Evolutionary conservation across 345 rosid genomes (phyloP), one percentile per base, ranked within the genome.

Genomic region (Moringa oleifera): DNA sequence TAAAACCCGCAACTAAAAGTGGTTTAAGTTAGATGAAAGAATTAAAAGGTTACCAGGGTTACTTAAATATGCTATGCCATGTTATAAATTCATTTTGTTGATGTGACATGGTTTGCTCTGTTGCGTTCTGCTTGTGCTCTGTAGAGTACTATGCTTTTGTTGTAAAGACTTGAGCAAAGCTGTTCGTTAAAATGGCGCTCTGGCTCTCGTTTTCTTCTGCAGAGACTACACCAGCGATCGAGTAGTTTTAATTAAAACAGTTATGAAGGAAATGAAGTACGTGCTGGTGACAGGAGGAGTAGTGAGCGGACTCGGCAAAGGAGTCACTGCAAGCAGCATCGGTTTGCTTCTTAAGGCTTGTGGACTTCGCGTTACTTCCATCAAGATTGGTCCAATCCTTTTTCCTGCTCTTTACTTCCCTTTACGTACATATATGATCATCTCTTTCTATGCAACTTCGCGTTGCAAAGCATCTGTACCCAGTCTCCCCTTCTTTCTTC

Each of bases 311-410:
- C 77, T 85, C 57, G 90, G 90, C 6, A 85, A 85, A 75, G 87
- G 90, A 66, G 87, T 85, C 12, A 85, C 87, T 5, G 87, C 90
- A 16, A 85, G 87, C 52, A 85, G 87, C 69, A 75, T 80, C 59
- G 87, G 90, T 20, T 71, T 82, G 58, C 79, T 85, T 50, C 96
- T 89, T 51, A 79, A 85, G 66, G 83, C 88, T 55, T 87, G 88
- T 65, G 94, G 91, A 65, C 93, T 89, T 55, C 81, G 94, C 16
- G 86, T 89, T 68, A 89, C 96, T 72, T 81, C 82, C 49, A 86
- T 89, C 58, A 89, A 89, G 72, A 89, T 89, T 62, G 96, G 96
- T 86, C 51, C 59, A 63, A 17, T 18, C 23, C 51, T 28, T 56
- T 17, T 37, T 19, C n/a, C 25, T 6, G 2, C 33, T 37, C 45